Conservation (phyloP, 352 stramenopile species). For the Lagenidium sp. region DNA sequence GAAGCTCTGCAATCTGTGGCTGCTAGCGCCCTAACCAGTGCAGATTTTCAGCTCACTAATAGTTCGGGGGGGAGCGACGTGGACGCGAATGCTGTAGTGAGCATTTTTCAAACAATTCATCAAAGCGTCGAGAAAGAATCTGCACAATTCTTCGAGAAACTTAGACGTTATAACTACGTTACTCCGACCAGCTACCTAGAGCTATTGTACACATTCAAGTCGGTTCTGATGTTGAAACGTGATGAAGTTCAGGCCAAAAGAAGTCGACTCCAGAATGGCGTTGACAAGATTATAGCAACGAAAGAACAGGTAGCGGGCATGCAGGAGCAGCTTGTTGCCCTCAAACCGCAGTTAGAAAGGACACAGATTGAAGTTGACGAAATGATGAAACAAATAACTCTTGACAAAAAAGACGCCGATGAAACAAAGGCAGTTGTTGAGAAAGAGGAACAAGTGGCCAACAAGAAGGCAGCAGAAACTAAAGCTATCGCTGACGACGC, state of each 20-base stretch:
- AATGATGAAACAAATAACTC: constrained; percentile 92
- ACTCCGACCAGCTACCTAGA: constrained; percentile 93
- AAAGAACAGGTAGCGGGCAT: constrained; percentile 90
- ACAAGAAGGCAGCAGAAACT: constrained; percentile 90
- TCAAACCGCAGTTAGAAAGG: constrained; percentile 88
- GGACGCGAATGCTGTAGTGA: constrained; percentile 42
- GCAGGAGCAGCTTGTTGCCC: constrained; percentile 87
- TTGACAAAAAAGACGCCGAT: constrained; percentile 88
- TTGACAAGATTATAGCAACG: constrained; percentile 91
- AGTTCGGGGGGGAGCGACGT: constrained; percentile 19
- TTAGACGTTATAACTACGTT: constrained; percentile 91
- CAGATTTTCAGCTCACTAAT: constrained; percentile 52
- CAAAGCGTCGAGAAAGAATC: constrained; percentile 84
- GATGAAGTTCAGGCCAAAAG: constrained; percentile 85
- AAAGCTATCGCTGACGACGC: constrained; percentile 90
- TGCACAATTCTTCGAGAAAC: constrained; percentile 76
- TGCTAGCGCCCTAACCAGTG: constrained; percentile 40
- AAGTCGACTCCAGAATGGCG: constrained; percentile 82
- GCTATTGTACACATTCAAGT: constrained; percentile 90
- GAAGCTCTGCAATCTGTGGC: constrained; percentile 79
- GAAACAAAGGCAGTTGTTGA: constrained; percentile 88
- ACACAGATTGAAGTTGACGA: constrained; percentile 90
- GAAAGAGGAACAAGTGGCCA: constrained; percentile 87
- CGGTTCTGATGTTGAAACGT: constrained; percentile 80
- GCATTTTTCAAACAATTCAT: constrained; percentile 83